A percentile compares a stretch with the other conserved stretches of the same genome.
Conservation (phyloP, 345 rosid species). For the Microthlaspi erraticum region DNA sequence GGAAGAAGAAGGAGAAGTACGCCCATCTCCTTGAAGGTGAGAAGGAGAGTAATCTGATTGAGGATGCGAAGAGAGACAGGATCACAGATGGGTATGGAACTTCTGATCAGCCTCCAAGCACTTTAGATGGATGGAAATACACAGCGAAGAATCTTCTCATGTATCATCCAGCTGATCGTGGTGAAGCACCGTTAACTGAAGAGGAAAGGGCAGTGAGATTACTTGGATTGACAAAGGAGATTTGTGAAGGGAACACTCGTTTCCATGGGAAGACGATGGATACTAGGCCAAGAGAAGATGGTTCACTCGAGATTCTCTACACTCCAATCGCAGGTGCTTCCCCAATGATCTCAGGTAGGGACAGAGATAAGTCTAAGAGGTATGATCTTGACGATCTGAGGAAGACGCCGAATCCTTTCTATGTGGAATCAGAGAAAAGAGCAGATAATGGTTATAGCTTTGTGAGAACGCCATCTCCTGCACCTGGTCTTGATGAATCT, state of each 20-base stretch:
- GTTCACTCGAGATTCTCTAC: constrained; percentile 76
- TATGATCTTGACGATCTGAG: constrained; percentile 90
- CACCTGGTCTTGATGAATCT: constrained; percentile 88
- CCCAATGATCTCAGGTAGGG: constrained; percentile 64
- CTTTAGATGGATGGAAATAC: constrained; percentile 89
- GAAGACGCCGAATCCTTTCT: constrained; percentile 81
- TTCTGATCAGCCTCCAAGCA: constrained; percentile 86
- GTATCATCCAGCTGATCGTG: constrained; percentile 93
- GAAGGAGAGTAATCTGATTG: constrained; percentile 53
- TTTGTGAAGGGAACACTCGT: constrained; percentile 68
- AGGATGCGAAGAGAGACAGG: constrained; percentile 69
- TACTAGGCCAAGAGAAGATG: constrained; percentile 82
- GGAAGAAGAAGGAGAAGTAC: constrained; percentile 79
- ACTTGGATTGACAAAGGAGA: constrained; percentile 76
- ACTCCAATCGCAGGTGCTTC: constrained; percentile 79
- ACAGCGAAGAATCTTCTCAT: constrained; percentile 88
- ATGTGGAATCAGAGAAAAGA: constrained; percentile 73
- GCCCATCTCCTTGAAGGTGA: constrained; percentile 69
- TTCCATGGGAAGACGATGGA: constrained; percentile 92
- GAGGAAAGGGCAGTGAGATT: constrained; percentile 76
- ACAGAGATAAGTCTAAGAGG: constrained; percentile 75
- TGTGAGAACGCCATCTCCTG: constrained; percentile 95
- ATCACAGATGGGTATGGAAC: constrained; percentile 96
- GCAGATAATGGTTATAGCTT: constrained; percentile 87
- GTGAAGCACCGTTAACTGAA: constrained; percentile 80